Base-by-base conservation (phyloP, 345 rosid species). In the Microcos paniculata region DNA sequence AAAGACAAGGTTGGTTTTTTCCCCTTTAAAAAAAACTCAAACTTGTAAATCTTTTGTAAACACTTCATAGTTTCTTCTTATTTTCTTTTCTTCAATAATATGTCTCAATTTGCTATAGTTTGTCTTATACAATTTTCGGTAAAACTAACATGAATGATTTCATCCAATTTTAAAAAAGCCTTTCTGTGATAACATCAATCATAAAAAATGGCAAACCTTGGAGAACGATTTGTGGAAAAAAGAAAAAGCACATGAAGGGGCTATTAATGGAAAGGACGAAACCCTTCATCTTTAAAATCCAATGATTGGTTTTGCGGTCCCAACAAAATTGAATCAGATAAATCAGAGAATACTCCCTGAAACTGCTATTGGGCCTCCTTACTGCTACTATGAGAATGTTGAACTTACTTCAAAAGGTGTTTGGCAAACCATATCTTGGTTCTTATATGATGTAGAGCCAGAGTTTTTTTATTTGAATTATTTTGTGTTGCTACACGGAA, bases 321-420 rank as follows among this genome's bases (percentile, higher is more conserved):
- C n/a, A n/a, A 73, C 67, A 2, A 85, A 94, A 35, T 72, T 85
- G 0, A 70, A 43, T 13, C 33, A 16, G 8, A 38, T 81, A 59
- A 73, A 77, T 42, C 61, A 76, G 16, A 79, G 98, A 72, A 64
- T 51, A 13, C 86, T 94, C 55, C 90, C 98, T 5, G 87, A 78
- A 52, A 70, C 83, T 63, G 97, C 87, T 6, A 62, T 13, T 3
- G 93, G 91, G 9, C 96, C 91, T 35, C 97, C 97, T 0, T 94
- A 80, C 70, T 94, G 92, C 56, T 94, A 90, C 70, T 94, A 90
- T 12, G 98, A 94, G 80, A 94, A 94, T 19, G 98, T 94, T 3
- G 97, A 97, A 1, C 86, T 90, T 24, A 89, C 98, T 51, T 97
- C 98, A 7, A 90, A 82, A 76, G 98, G 98, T 2, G 97, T 89